Conservation (phyloP, 176 grass and related monocot species). For the Ananas comosus region DNA sequence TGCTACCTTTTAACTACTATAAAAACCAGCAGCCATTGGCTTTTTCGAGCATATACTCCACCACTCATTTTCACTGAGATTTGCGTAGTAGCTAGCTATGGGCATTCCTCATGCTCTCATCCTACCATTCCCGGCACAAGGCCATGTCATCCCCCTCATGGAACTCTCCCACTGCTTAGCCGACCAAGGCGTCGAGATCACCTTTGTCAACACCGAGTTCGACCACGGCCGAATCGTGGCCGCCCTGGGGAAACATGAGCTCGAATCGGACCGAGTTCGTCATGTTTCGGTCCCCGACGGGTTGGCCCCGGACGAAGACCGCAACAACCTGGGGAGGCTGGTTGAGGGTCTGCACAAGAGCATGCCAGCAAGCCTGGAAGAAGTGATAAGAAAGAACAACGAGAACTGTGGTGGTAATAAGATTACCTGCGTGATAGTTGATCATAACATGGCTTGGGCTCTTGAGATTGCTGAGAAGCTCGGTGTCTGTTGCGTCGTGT, state of each 20-base stretch:
- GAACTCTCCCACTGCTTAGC: background rate
- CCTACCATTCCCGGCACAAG: constrained; percentile 8
- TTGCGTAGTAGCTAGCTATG: background rate
- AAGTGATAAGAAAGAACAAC: constrained; percentile 22
- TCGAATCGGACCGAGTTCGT: background rate
- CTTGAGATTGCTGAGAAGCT: constrained; percentile 37
- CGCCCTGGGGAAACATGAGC: background rate
- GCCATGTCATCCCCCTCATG: constrained; percentile 6
- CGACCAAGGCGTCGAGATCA: constrained; percentile 1
- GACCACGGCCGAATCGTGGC: background rate
- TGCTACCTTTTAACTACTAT: no score
- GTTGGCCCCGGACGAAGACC: constrained; percentile 10
- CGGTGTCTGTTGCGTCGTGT: constrained; percentile 29
- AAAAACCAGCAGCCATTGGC: background rate
- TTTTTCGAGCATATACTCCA: background rate
- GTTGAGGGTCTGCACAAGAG: background rate
- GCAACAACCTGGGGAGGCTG: constrained; percentile 9
- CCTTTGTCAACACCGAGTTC: constrained; percentile 3
- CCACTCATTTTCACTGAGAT: background rate
- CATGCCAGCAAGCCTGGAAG: constrained; percentile 23
- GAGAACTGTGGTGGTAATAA: background rate
- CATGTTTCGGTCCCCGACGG: constrained; percentile 19
- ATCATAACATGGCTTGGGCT: constrained; percentile 58
- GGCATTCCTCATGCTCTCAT: background rate
- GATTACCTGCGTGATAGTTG: constrained; percentile 43